Evolutionary conservation across 331 rosid species (phyloP), one percentile per base, ranked within the genome.

Genomic region (Arachis monticola): DNA sequence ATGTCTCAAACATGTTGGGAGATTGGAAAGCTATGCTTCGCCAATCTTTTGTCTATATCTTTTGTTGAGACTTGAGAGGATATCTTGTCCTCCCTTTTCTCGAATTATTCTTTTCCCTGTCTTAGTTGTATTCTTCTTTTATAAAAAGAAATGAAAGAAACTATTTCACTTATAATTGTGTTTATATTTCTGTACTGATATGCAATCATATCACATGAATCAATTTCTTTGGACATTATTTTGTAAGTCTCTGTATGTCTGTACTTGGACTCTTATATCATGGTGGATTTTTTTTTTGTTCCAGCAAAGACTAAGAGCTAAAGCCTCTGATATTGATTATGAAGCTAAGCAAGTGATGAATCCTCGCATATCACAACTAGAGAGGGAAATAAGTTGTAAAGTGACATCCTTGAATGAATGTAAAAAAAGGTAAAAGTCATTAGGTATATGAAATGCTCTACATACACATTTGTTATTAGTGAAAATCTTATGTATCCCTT

Each of bases 271-370:
- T 59, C 44, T 47, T 60, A 30, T 51, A 27, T 64, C 57, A 55
- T 64, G 40, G 48, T 68, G 31, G 8, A 14, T 55, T 10, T 31
- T 14, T 56, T 64, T 2, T 60, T 51, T 41, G 22, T 35, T 51
- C 62, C 87, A 94, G 99, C 83, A 79, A 81, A 80, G 81, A 70
- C 79, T 93, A 35, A 74, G 45, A 35, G 61, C 69, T 11, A 90
- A 84, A 82, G 84, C 84, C 62, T 8, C 76, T 67, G 91, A 90
- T 64, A 80, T 85, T 56, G 95, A 85, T 68, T 51, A 3, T 80
- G 84, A 90, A 88, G 79, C 68, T 44, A 63, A 82, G 64, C 56
- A 91, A 75, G 87, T 35, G 3, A 2, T 35, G 40, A 3, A 35
- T 3, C 4, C 40, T 35, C 40, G 4, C 40, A 35, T 35, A 35